phyloP scores from a whole-genome alignment of 75 land plant genomes.

The Pinus albicaulis region DNA sequence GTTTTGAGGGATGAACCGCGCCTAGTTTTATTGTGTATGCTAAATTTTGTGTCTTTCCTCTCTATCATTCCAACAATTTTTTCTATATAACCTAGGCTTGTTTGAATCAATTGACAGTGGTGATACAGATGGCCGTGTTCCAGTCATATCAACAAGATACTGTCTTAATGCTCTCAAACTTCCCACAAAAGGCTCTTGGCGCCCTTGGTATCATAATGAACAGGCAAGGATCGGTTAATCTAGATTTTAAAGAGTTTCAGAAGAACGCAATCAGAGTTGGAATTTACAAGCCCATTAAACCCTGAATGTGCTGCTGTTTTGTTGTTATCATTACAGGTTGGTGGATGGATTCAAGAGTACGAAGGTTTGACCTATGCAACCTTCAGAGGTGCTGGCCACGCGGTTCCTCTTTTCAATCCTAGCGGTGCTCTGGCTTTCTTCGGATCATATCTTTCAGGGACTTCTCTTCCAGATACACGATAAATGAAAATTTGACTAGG shows the following conservation, averaged over 20 bases:
- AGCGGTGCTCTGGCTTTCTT: constrained; percentile 48
- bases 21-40: too few species aligned
- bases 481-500: too few species aligned
- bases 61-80: too few species aligned
- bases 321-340: constrained; percentile 14
- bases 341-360: constrained; percentile 67
- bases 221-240: constrained; percentile 15
- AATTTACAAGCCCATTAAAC: too few species aligned
- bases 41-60: too few species aligned
- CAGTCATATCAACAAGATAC: constrained; percentile 42
- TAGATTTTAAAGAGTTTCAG: too few species aligned
- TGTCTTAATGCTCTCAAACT: constrained; percentile 18
- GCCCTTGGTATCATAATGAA: constrained; percentile 24
- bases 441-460: constrained; percentile 35
- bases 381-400: constrained; percentile 84
- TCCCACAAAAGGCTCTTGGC: constrained; percentile 18
- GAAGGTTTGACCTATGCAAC: constrained; percentile 66
- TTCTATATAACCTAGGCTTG: neutral
- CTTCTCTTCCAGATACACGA: constrained; percentile 23
- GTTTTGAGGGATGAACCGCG: too few species aligned
- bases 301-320: too few species aligned
- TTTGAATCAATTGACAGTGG: constrained; percentile 25
- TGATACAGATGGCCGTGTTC: constrained; percentile 36
- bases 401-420: constrained; percentile 62
- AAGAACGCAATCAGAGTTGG: too few species aligned